Base-by-base conservation (phyloP, 352 stramenopile genomes). In the Albugo laibachii region DNA sequence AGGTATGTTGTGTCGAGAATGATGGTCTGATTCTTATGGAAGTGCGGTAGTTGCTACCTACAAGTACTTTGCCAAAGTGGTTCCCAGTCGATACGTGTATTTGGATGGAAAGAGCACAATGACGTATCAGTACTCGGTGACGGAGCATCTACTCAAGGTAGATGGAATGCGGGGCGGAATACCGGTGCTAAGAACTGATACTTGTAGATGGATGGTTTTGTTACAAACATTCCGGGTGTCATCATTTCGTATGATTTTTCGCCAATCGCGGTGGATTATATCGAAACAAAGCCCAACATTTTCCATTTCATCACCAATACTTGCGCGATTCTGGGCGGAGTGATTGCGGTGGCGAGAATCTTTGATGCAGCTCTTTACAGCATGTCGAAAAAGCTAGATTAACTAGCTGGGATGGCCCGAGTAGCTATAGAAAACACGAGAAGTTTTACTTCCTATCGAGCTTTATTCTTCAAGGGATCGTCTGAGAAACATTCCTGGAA, bases 241-340 rank as follows among this genome's bases (percentile, higher is more conserved):
- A 83, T 80, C 40, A 78, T 92, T 54, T 85, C 75, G 45, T 92
- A 92, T 60, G 79, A 92, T 18, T 92, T 92, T 49, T 88, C 79
- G 49, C 79, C 79, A 41, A 92, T 92, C 51, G 75, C 77, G 36
- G 76, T 92, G 46, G 72, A 89, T 47, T 92, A 92, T 59, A 59
- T 88, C 48, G 79, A 92, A 58, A 74, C 55, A 49, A 89, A 89
- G 55, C 71, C 76, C 15, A 82, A 72, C 24, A 62, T 92, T 45
- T 52, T 92, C 45, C 73, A 88, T 56, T 87, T 92, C 52, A 56
- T 92, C 42, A 92, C 79, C 21, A 84, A 73, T 55, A 88, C 75
- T 21, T 85, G 79, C 51, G 79, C 79, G 14, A 92, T 92, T 52
- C 66, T 92, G 35, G 79, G 79, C 21, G 78, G 78, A 16, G 76